phyloP scores from a whole-genome alignment of 2,329 filamentous ascomycete genomes.

The Xylariaceae sp. region DNA sequence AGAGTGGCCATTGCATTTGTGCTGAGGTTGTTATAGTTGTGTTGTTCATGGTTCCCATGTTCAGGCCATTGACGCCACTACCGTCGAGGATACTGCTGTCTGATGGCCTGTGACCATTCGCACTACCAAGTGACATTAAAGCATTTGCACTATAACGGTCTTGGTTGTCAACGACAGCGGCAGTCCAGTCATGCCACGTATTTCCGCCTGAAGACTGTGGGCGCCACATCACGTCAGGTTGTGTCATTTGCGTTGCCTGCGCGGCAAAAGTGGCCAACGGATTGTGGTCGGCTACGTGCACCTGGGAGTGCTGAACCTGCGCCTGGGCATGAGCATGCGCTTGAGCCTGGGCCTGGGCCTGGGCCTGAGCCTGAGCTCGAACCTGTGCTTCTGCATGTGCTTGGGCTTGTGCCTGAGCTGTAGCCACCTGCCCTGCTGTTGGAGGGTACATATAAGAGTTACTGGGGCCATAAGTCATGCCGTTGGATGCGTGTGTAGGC shows the following conservation, averaged over 20 bases:
- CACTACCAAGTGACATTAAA: conserved; percentile 53
- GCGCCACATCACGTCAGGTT: conserved; percentile 41
- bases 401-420: conserved; percentile 32
- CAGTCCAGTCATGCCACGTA: conserved; percentile 63
- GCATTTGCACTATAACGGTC: conserved; percentile 58
- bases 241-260: conserved; percentile 40
- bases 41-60: conserved; percentile 34
- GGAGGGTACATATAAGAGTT: conserved; percentile 41
- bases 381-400: conserved; percentile 37
- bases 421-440: conserved; percentile 36
- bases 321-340: conserved; percentile 29
- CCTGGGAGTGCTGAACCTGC: conserved; percentile 27
- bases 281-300: conserved; percentile 34
- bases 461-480: conserved; percentile 38
- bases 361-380: conserved; percentile 38
- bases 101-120: conserved; percentile 26
- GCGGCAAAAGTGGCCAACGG: conserved; percentile 40
- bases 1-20: conserved; percentile 42
- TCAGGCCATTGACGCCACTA: conserved; percentile 28
- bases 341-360: conserved; percentile 31
- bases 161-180: conserved; percentile 57
- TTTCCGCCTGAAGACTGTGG: conserved; percentile 46
- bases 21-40: conserved; percentile 35
- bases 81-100: conserved; percentile 34
- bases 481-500: conserved; percentile 31